Evolutionary conservation across 768 basidiomycete species (phyloP), one percentile per base, ranked within the genome.

Genomic region (Boletus vinaceobasis): DNA sequence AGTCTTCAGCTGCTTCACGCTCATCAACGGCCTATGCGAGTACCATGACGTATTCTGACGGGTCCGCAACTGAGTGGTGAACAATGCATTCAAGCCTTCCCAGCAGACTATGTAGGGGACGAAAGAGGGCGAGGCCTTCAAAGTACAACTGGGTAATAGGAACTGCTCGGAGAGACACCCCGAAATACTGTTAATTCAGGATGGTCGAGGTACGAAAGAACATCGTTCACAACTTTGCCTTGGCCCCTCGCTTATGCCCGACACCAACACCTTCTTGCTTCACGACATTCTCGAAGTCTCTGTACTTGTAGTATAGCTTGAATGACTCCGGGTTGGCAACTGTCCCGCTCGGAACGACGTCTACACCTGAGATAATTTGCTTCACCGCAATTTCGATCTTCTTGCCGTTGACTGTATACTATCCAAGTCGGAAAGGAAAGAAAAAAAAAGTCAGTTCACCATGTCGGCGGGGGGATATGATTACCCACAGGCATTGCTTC

Each of bases 311-410:
- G 59, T 87, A 88, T 15, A 82, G 67, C 53, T 84, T 67, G 43
- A 88, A 74, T 0, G 82, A 80, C 49, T 85, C 84, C 0, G 87
- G 87, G 62, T 88, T 88, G 7, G 85, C 84, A 19, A 89, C 86
- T 2, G 87, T 88, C 19, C 87, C 87, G 57, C 86, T 89, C 4
- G 87, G 86, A 60, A 81, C 76, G 40, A 87, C 58, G 53, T 80
- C 75, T 11, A 75, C 73, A 1, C 86, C 87, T n/a, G 85, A 88
- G 39, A 88, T 77, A 52, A 89, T 86, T 62, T 88, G 86, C 67
- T 88, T 89, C 47, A 88, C 84, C 3, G 85, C 86, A 29, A 89
- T 87, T 70, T 88, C 88, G 40, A 88, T 87, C 65, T 88, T 88
- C 75, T 88, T 90, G 10, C 82, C 82, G 46, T 88, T 88, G 9